Percentiles rank a stretch among this genome's conserved stretches.
phyloP scores from a whole-genome alignment of 331 rosid species.

The Cydonia oblonga region DNA sequence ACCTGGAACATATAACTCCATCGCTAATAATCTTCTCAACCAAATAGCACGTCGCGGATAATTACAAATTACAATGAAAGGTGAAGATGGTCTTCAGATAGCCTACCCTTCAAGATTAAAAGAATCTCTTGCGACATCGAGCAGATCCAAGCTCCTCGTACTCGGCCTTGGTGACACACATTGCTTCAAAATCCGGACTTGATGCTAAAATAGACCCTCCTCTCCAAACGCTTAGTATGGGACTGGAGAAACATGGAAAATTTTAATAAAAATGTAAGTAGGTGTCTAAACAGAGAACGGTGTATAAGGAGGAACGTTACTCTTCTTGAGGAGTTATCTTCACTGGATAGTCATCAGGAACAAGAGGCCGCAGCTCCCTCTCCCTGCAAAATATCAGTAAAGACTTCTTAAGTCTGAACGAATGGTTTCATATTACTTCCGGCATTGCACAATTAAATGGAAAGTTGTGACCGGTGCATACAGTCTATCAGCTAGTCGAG shows the following conservation, averaged over 20 bases:
- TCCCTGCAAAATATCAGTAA: slow-evolving; percentile 34
- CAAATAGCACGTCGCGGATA: not conserved
- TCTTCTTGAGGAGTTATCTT: slow-evolving; percentile 80
- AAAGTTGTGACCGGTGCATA: slow-evolving; percentile 20
- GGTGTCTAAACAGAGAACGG: not conserved
- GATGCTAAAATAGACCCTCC: slow-evolving; percentile 91
- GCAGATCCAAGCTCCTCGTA: slow-evolving; percentile 98
- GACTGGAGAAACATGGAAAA: slow-evolving; percentile 38
- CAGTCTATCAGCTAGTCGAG: slow-evolving; percentile 78
- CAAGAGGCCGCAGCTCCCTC: slow-evolving; percentile 91
- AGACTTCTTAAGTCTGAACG: not conserved
- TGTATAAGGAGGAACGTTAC: slow-evolving; percentile 28
- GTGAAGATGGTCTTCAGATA: not conserved
- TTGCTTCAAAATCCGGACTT: slow-evolving; percentile 79
- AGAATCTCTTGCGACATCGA: slow-evolving; percentile 83
- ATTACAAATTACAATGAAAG: slow-evolving; percentile 4
- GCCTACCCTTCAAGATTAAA: not conserved
- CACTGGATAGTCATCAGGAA: slow-evolving; percentile 77
- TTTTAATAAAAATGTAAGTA: not conserved
- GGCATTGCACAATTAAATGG: not conserved
- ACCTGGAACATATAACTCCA: not conserved
- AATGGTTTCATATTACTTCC: not conserved
- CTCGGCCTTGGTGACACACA: slow-evolving; percentile 93
- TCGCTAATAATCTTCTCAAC: not conserved
- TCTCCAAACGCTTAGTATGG: slow-evolving; percentile 81